These are phyloP conservation scores for Hypoxylon sp. DNA, from an alignment of 2,329 filamentous ascomycete genomes.

Conservation along the genomic window DNA sequence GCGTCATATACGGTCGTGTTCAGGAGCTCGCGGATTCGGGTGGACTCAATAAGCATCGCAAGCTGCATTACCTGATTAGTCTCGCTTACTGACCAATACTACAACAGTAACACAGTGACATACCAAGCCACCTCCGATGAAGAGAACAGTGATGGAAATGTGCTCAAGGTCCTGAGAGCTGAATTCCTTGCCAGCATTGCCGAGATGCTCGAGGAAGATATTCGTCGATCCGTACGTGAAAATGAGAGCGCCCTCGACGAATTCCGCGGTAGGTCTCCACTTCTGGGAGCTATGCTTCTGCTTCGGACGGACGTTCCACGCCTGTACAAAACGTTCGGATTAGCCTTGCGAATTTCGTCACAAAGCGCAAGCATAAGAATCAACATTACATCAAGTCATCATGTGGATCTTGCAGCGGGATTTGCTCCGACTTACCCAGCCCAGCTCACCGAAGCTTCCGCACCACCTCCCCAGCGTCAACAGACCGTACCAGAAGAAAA, in stretches of 20 bases:
- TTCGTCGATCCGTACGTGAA: constrained; percentile 91
- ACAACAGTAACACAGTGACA: constrained; percentile 56
- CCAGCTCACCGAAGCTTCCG: constrained; percentile 88
- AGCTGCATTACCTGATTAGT: constrained; percentile 44
- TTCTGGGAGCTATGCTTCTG: constrained; percentile 60
- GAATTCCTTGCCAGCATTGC: constrained; percentile 77
- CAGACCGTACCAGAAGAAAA: constrained; percentile 94
- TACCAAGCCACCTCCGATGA: constrained; percentile 90
- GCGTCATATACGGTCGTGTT: constrained; percentile 63
- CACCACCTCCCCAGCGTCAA: constrained; percentile 90
- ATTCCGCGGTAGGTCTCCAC: constrained; percentile 85
- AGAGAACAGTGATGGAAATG: constrained; percentile 90
- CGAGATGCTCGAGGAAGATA: constrained; percentile 91
- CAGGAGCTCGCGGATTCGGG: constrained; percentile 73
- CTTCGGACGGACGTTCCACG: constrained; percentile 87
- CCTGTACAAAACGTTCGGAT: constrained; percentile 55
- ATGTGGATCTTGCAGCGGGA: constrained; percentile 6
- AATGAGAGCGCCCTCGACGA: constrained; percentile 89
- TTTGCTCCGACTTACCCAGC: constrained; percentile 71
- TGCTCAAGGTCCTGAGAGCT: constrained; percentile 87
- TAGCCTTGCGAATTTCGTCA: neutral
- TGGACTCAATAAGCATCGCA: constrained; percentile 83
- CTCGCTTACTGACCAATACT: constrained; percentile 1
- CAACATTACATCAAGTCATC: constrained; percentile 26
- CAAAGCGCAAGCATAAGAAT: neutral